Evolutionary conservation across 306 rosid genomes (phyloP).

Genomic region (Urtica urens): DNA sequence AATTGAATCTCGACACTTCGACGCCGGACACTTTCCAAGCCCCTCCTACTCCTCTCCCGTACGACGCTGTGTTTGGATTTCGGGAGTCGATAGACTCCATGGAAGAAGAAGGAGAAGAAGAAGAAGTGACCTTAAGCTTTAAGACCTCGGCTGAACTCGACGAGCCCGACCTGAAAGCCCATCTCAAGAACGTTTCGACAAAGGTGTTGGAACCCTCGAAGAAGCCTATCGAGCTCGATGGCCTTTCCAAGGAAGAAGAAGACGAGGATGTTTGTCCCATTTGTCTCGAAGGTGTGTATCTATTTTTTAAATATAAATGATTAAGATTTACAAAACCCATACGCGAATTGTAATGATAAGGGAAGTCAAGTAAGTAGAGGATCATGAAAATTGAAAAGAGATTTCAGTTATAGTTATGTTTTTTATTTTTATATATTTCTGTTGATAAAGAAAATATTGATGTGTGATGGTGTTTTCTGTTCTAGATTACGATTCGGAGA

Average conservation of each 20-base stretch:
- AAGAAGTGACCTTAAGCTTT: conserved; percentile 39
- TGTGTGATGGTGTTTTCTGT: no score
- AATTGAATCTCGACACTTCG: conserved; percentile 39
- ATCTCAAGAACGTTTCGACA: conserved; percentile 26
- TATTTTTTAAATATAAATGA: no score
- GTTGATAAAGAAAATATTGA: no score
- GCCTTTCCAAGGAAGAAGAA: conserved; percentile 47
- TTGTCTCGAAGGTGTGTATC: conserved; percentile 75
- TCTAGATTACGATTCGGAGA: conserved; percentile 54
- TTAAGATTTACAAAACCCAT: no score
- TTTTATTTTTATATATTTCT: no score
- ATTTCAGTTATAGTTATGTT: no score
- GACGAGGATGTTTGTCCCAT: conserved; percentile 84
- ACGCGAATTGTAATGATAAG: no score
- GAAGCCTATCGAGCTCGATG: conserved; percentile 27
- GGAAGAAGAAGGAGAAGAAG: conserved; percentile 36
- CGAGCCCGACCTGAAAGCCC: conserved; percentile 41
- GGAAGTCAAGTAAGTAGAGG: no score
- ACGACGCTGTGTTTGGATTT: conserved; percentile 47
- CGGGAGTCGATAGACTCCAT: conserved; percentile 38
- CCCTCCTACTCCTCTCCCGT: conserved; percentile 79
- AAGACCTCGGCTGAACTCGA: conserved; percentile 41
- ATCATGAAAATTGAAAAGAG: no score
- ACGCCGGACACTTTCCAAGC: conserved; percentile 62
- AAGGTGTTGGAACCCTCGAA: conserved; percentile 32